These are phyloP conservation scores for Shiraia sp. DNA, from an alignment of 2,329 filamentous ascomycete genomes.

Conservation along the genomic window DNA sequence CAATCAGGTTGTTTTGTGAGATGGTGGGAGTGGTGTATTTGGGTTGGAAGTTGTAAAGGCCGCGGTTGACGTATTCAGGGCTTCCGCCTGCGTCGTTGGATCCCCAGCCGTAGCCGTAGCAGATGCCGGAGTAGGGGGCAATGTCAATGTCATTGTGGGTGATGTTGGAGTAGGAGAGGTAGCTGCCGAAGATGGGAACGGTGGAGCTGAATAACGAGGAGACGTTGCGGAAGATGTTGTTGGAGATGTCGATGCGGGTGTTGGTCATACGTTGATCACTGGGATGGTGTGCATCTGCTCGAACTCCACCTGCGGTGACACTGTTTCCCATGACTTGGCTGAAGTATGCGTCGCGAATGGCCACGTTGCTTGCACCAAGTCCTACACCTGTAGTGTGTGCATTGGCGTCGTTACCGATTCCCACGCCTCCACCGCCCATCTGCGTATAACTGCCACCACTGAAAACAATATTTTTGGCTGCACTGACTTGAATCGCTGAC, in stretches of 20 bases:
- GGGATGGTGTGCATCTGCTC: conserved; percentile 16
- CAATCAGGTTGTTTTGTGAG: conserved; percentile 11
- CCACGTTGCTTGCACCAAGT: conserved; percentile 10
- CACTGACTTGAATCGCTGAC: conserved; percentile 17
- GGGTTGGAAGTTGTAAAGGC: conserved; percentile 17
- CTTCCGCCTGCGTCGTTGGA: conserved; percentile 16
- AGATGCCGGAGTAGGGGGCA: conserved; percentile 17
- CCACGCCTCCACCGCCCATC: conserved; percentile 14
- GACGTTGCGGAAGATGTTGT: conserved; percentile 20
- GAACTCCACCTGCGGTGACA: conserved; percentile 16
- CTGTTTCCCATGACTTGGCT: conserved; percentile 20
- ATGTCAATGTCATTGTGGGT: conserved; percentile 17
- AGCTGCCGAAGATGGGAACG: conserved; percentile 14
- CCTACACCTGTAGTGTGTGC: conserved; percentile 14
- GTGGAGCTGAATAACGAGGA: conserved; percentile 17
- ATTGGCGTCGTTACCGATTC: conserved; percentile 20
- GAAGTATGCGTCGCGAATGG: conserved; percentile 15
- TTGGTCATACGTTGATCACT: conserved; percentile 15
- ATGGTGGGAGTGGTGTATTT: conserved; percentile 15
- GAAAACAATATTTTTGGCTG: conserved; percentile 15
- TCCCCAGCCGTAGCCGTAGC: conserved; percentile 14
- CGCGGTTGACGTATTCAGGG: conserved; percentile 16
- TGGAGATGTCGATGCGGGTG: conserved; percentile 11
- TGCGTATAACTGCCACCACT: conserved; percentile 15
- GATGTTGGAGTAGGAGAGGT: conserved; percentile 14